phyloP scores from a whole-genome alignment of 2,329 filamentous ascomycete species.

The Purpureocillium lavendulum region DNA sequence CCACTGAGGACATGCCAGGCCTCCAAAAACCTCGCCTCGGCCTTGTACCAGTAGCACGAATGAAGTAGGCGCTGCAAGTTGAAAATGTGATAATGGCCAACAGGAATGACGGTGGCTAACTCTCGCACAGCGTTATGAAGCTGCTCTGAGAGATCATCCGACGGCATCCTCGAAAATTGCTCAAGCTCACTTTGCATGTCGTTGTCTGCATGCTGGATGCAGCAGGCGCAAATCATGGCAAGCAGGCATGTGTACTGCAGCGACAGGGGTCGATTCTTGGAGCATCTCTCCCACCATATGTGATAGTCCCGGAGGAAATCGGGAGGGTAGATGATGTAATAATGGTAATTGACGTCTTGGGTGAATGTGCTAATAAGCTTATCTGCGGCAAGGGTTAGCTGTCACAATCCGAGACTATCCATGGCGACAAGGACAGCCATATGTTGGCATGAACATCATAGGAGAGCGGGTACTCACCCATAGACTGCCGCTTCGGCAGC shows the following conservation, averaged over 20 bases:
- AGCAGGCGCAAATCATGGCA: constrained; percentile 18
- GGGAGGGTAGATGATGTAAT: constrained; percentile 23
- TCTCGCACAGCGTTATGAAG: constrained; percentile 16
- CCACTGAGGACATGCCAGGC: constrained; percentile 21
- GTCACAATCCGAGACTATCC: too few relatives aligned
- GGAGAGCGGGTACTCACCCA: too few relatives aligned
- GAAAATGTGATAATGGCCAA: constrained; percentile 17
- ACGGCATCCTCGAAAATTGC: constrained; percentile 9
- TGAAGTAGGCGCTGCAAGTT: constrained; percentile 21
- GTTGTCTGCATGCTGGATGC: constrained; percentile 17
- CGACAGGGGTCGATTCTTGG: constrained; percentile 10
- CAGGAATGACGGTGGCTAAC: constrained; percentile 16
- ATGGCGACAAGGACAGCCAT: too few relatives aligned
- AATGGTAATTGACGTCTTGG: constrained; percentile 21
- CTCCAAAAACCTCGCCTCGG: constrained; percentile 20
- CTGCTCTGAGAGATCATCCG: constrained; percentile 14
- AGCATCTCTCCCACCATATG: constrained; percentile 19
- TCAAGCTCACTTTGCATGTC: constrained; percentile 12
- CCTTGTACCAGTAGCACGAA: constrained; percentile 23
- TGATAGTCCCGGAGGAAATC: constrained; percentile 19
- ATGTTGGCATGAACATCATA: too few relatives aligned
- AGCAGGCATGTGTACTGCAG: constrained; percentile 21
- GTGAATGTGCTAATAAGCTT: constrained; percentile 18
- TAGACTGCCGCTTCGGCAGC: constrained; percentile 15
- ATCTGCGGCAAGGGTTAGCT: too few relatives aligned